Evolutionary conservation across 139 green algal species (phyloP).

Genomic region (Pseudopediastrum boryanum): DNA sequence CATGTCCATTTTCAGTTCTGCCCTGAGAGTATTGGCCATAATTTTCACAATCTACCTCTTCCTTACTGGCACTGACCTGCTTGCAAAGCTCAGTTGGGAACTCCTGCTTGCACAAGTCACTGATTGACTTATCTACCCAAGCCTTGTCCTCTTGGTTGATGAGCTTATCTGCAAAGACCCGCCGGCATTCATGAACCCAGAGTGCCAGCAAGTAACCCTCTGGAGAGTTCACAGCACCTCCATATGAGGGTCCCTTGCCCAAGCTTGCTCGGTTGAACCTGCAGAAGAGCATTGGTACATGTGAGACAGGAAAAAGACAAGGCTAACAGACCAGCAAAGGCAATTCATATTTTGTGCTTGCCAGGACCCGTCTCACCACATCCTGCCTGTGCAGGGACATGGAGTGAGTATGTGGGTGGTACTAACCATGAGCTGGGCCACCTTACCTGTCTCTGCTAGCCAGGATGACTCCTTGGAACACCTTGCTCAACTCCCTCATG

Average conservation of each 20-base stretch:
- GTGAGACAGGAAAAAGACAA: too few species aligned
- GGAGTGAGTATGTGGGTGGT: too few species aligned
- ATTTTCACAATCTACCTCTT: neutral
- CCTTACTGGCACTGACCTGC: constrained; percentile 49
- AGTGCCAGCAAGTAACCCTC: constrained; percentile 89
- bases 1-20: too few species aligned
- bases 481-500: constrained; percentile 93
- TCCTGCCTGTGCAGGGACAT: too few species aligned
- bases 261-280: constrained; percentile 31
- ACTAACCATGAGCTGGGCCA: too few species aligned
- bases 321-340: too few species aligned
- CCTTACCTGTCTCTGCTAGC: constrained; percentile 57
- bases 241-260: too few species aligned
- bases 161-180: constrained; percentile 94
- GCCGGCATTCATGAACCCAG: constrained; percentile 93
- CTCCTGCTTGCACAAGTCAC: constrained; percentile 69
- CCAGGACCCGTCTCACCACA: too few species aligned
- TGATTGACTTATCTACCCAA: constrained; percentile 78
- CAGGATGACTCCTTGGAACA: constrained; percentile 92
- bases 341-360: too few species aligned
- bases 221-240: constrained; percentile 69
- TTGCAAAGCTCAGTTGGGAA: constrained; percentile 66
- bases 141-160: constrained; percentile 84
- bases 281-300: too few species aligned
- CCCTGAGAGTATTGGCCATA: too few species aligned